phyloP scores from a whole-genome alignment of 2,329 filamentous ascomycete species.

The Claviceps arundinis region DNA sequence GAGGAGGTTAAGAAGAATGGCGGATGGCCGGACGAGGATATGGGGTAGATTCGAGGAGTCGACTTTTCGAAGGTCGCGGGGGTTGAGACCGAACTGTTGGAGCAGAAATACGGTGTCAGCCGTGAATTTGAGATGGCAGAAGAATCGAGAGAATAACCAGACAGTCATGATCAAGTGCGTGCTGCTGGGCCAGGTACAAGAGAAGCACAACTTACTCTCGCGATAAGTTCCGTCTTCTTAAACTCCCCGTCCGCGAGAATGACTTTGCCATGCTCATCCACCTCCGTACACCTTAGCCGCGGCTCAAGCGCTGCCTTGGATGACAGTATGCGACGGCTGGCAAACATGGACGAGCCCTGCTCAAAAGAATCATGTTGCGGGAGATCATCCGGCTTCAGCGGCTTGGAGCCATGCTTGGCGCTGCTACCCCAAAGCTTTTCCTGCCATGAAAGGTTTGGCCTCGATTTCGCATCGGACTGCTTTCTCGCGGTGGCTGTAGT shows the following conservation, averaged over 20 bases:
- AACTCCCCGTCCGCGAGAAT: slow-evolving; percentile 91
- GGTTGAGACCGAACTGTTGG: slow-evolving; percentile 70
- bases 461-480: slow-evolving; percentile 8
- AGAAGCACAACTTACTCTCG: slow-evolving; percentile 47
- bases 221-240: slow-evolving; percentile 93
- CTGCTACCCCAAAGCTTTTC: slow-evolving; percentile 34
- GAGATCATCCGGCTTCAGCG: slow-evolving; percentile 43
- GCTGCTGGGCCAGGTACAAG: too few relatives aligned
- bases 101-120: not conserved
- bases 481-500: slow-evolving; percentile 15
- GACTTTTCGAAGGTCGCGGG: slow-evolving; percentile 92
- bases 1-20: slow-evolving; percentile 90
- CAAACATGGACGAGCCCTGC: slow-evolving; percentile 45
- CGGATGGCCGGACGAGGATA: slow-evolving; percentile 83
- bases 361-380: slow-evolving; percentile 46
- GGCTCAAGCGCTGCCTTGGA: slow-evolving; percentile 73
- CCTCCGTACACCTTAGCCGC: slow-evolving; percentile 82
- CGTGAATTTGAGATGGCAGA: not conserved
- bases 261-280: slow-evolving; percentile 83
- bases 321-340: slow-evolving; percentile 53
- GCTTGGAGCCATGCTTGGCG: slow-evolving; percentile 23
- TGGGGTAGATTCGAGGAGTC: slow-evolving; percentile 92
- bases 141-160: not conserved
- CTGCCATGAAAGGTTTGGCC: slow-evolving; percentile 27
- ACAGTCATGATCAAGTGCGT: not conserved